Percentiles rank a stretch among this genome's conserved stretches.
Evolutionary conservation across 257 asterid species (phyloP).

Genomic region (Galeopsis tetrahit): DNA sequence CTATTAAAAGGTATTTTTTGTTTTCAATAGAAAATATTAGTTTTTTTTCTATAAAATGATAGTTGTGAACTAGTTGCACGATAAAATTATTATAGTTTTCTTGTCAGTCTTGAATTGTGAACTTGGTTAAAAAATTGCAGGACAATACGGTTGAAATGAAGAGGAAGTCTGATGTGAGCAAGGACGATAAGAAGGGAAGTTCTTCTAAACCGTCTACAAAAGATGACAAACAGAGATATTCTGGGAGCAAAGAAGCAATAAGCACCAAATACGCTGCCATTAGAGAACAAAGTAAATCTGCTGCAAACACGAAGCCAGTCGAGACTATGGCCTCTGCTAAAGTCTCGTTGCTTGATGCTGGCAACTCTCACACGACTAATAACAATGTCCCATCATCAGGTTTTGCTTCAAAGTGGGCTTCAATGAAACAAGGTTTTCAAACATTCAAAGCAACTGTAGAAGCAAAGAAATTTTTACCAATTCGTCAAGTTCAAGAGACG

Average conservation of each 20-base stretch:
- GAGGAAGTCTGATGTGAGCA: constrained; percentile 42
- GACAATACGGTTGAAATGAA: constrained; percentile 60
- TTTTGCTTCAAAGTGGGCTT: constrained; percentile 90
- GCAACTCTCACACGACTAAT: constrained; percentile 47
- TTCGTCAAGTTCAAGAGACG: constrained; percentile 69
- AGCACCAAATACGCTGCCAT: constrained; percentile 82
- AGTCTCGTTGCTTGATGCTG: constrained; percentile 72
- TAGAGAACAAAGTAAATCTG: constrained; percentile 68
- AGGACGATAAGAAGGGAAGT: constrained; percentile 65
- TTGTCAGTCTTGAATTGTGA: constrained; percentile 10
- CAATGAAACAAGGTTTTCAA: constrained; percentile 92
- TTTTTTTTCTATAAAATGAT: too few relatives aligned
- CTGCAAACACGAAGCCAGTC: constrained; percentile 45
- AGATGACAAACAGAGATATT: constrained; percentile 58
- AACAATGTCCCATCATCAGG: constrained; percentile 49
- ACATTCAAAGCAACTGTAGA: constrained; percentile 69
- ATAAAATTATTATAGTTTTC: not conserved
- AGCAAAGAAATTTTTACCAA: constrained; percentile 73
- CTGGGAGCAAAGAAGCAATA: constrained; percentile 83
- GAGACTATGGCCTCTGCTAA: constrained; percentile 71
- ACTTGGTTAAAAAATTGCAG: constrained; percentile 40
- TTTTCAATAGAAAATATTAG: too few relatives aligned
- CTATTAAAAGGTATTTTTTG: too few relatives aligned
- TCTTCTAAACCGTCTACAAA: constrained; percentile 68
- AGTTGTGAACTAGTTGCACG: too few relatives aligned